phyloP scores from a whole-genome alignment of 148 eudicot genomes.

The Diospyros kaki region DNA sequence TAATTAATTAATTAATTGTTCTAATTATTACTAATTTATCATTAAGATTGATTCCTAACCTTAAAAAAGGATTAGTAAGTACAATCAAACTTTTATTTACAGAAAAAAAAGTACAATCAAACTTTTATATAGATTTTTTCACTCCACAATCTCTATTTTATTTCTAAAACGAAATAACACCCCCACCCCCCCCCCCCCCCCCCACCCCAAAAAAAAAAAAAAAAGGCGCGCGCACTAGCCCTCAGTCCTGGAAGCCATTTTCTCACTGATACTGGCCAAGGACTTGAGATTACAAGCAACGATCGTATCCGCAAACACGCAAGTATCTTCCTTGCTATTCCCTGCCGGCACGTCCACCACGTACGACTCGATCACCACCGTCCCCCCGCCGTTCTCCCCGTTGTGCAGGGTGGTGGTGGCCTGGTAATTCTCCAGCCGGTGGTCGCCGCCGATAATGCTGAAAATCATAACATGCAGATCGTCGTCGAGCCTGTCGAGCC shows the following conservation, averaged over 20 bases:
- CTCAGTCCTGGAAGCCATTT: constrained; percentile 11
- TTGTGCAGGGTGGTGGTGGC: constrained; percentile 23
- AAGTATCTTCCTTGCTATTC: constrained; percentile 36
- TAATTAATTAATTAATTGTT: no score
- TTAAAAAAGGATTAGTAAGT: no score
- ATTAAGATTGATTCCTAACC: no score
- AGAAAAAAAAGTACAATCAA: no score
- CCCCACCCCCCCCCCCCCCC: no score
- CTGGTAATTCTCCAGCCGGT: constrained; percentile 30
- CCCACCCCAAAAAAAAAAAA: no score
- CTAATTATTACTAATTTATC: no score
- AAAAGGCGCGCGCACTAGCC: no score
- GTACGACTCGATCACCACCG: constrained; percentile 42
- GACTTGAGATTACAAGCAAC: constrained; percentile 33
- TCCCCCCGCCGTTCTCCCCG: constrained; percentile 15
- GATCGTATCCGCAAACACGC: constrained; percentile 34
- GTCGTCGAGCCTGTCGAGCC: constrained; percentile 41
- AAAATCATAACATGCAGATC: constrained; percentile 24
- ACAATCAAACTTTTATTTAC: no score
- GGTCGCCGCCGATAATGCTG: constrained; percentile 42
- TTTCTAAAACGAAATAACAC: no score
- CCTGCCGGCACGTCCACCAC: constrained; percentile 41
- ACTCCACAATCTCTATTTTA: no score
- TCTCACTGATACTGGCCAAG: constrained; percentile 27
- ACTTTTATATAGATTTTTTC: no score